Evolutionary conservation across 2,329 filamentous ascomycete species (phyloP).

Genomic region (Phoma sp.): DNA sequence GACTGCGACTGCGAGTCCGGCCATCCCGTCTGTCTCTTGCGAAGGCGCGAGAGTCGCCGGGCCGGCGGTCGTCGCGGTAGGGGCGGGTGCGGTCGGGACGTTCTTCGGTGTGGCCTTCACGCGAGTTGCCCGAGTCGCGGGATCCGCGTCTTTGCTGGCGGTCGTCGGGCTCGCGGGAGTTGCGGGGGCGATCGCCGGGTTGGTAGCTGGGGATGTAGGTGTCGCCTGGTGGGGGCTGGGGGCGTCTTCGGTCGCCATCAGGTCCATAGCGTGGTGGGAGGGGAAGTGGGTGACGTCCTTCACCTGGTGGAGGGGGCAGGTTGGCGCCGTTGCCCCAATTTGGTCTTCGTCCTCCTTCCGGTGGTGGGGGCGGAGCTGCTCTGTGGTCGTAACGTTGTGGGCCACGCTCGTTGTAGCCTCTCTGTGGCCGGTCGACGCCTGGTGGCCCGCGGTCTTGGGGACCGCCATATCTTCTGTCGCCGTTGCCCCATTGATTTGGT

Average conservation of each 20-base stretch:
- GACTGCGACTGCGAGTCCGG: conserved; percentile 44
- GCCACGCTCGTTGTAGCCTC: conserved; percentile 40
- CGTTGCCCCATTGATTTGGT: conserved; percentile 43
- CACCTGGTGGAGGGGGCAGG: conserved; percentile 45
- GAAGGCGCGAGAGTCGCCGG: conserved; percentile 2
- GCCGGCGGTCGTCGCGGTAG: conserved; percentile 25
- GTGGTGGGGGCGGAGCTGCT: conserved; percentile 39
- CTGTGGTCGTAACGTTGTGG: conserved; percentile 40
- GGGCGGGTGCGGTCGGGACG: conserved; percentile 37
- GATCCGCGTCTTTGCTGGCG: conserved; percentile 39
- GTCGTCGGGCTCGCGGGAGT: conserved; percentile 46
- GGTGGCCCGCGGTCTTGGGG: conserved; percentile 50
- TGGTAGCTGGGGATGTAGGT: conserved; percentile 56
- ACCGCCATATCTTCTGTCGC: conserved; percentile 41
- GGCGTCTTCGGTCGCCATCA: conserved; percentile 30
- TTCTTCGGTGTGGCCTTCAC: conserved; percentile 40
- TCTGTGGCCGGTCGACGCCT: conserved; percentile 41
- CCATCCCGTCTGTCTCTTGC: conserved; percentile 37
- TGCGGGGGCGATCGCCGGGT: conserved; percentile 32
- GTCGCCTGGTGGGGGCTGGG: conserved; percentile 41
- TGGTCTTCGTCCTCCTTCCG: conserved; percentile 41
- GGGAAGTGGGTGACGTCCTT: conserved; percentile 45
- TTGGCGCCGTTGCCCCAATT: conserved; percentile 42
- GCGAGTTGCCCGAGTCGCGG: conserved; percentile 43
- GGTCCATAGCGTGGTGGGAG: conserved; percentile 43